Evolutionary conservation across 805 yeast genomes (phyloP).

Genomic region (Sugiyamaella floridensis): DNA sequence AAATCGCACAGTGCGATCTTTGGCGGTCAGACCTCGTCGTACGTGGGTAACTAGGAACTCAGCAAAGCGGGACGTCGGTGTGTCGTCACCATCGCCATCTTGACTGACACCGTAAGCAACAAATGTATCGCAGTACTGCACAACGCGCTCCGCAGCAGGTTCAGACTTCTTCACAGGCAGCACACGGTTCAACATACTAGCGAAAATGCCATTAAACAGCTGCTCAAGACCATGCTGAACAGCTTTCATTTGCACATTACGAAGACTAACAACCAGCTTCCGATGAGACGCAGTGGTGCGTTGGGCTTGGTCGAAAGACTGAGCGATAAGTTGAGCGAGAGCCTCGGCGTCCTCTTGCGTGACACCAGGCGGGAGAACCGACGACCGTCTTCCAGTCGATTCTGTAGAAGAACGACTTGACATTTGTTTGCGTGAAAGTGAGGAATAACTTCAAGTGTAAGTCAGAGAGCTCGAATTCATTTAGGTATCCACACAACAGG

Average conservation of each 20-base stretch:
- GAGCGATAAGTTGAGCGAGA: conserved; percentile 32
- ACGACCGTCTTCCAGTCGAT: neutral
- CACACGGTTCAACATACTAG: conserved; percentile 55
- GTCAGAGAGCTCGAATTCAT: no score
- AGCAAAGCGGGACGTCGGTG: conserved; percentile 45
- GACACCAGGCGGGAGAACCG: conserved; percentile 14
- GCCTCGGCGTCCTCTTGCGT: conserved; percentile 12
- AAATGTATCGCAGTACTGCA: conserved; percentile 57
- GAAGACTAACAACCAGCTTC: conserved; percentile 59
- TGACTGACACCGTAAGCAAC: conserved; percentile 37
- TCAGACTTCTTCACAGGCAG: conserved; percentile 65
- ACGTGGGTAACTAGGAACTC: conserved; percentile 58
- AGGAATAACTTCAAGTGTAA: neutral
- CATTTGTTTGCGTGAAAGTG: neutral
- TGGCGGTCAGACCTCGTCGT: conserved; percentile 70
- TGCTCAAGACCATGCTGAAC: conserved; percentile 46
- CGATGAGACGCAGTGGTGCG: conserved; percentile 65
- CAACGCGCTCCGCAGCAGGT: conserved; percentile 65
- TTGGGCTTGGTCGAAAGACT: conserved; percentile 77
- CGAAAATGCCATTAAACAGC: conserved; percentile 54
- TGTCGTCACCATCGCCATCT: conserved; percentile 33
- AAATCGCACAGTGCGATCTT: conserved; percentile 68
- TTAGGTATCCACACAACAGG: neutral
- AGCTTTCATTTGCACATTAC: conserved; percentile 48
- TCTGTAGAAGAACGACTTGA: neutral